phyloP scores from a whole-genome alignment of 805 yeast species.

The Candida corydali region DNA sequence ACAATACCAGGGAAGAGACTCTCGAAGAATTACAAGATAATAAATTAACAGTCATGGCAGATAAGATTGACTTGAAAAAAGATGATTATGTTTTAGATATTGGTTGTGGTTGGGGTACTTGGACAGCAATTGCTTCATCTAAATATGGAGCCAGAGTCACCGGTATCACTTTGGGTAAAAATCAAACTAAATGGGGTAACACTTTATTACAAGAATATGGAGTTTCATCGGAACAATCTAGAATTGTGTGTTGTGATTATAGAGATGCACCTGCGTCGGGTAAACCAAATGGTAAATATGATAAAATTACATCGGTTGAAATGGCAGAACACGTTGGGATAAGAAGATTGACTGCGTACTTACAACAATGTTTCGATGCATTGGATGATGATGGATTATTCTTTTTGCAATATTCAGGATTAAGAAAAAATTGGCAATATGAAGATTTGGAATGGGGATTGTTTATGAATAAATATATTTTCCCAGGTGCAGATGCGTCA shows the following conservation, averaged over 20 bases:
- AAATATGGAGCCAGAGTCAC: slow-evolving; percentile 83
- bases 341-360: slow-evolving; percentile 71
- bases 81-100: slow-evolving; percentile 79
- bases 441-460: slow-evolving; percentile 93
- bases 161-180: slow-evolving; percentile 84
- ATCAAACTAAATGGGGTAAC: slow-evolving; percentile 90
- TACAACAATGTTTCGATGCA: slow-evolving; percentile 78
- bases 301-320: slow-evolving; percentile 86
- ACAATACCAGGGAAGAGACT: slow-evolving; percentile 66
- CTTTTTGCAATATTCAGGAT: slow-evolving; percentile 84
- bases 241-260: slow-evolving; percentile 79
- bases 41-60: slow-evolving; percentile 82
- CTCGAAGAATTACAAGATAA: slow-evolving; percentile 83
- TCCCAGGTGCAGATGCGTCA: slow-evolving; percentile 97
- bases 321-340: slow-evolving; percentile 97
- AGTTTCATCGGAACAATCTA: slow-evolving; percentile 62
- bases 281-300: slow-evolving; percentile 48
- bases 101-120: slow-evolving; percentile 97
- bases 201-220: slow-evolving; percentile 65
- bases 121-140: slow-evolving; percentile 78
- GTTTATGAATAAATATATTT: slow-evolving; percentile 92
- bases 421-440: slow-evolving; percentile 90
- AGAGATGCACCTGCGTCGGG: slow-evolving; percentile 79
- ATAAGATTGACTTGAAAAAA: slow-evolving; percentile 67
- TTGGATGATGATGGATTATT: slow-evolving; percentile 89